phyloP scores from a whole-genome alignment of 169 alveolate genomes.

The Eimeria praecox region DNA sequence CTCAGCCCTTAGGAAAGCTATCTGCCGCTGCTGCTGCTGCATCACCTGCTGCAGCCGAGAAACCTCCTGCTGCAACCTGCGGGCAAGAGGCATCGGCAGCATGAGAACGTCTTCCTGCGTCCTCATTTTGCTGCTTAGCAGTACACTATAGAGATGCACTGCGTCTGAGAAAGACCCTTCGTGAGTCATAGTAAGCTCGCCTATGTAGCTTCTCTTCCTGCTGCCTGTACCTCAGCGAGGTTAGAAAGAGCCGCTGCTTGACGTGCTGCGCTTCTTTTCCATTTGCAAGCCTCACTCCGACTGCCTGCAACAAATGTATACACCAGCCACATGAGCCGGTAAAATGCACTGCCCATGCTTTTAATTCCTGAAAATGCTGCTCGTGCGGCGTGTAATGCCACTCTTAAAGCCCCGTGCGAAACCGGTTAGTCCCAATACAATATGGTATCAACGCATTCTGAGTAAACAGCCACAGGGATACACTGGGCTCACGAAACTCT shows the following conservation, averaged over 20 bases:
- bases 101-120: neutral
- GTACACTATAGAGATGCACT: neutral
- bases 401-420: neutral
- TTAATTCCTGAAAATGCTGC: neutral
- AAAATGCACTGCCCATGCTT: neutral
- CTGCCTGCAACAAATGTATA: slow-evolving; percentile 9
- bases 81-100: neutral
- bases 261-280: neutral
- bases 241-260: neutral
- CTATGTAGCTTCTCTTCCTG: slow-evolving; percentile 48
- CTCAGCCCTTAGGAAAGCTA: neutral
- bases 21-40: slow-evolving; percentile 59
- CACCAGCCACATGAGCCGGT: neutral
- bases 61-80: slow-evolving; percentile 54
- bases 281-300: neutral
- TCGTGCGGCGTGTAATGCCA: neutral
- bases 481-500: neutral
- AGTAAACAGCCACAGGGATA: neutral
- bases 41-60: slow-evolving; percentile 5
- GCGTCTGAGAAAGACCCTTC: neutral
- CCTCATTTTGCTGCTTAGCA: too few relatives aligned
- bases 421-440: neutral
- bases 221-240: slow-evolving; percentile 22
- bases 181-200: neutral
- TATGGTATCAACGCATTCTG: too few relatives aligned